phyloP scores from a whole-genome alignment of 2,329 filamentous ascomycete species.

The Xylariaceae sp. region DNA sequence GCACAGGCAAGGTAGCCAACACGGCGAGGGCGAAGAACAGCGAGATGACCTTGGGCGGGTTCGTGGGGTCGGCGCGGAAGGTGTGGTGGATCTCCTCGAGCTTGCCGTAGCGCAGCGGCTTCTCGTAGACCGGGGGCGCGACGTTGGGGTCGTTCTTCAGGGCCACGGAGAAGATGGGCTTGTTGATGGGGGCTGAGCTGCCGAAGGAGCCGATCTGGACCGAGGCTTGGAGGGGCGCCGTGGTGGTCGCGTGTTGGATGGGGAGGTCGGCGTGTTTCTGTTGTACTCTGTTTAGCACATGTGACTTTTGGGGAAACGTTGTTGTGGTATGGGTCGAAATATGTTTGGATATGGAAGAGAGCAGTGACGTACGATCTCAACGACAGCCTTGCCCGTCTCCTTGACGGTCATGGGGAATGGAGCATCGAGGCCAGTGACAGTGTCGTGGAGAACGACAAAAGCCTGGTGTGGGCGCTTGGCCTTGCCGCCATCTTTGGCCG shows the following conservation, averaged over 20 bases:
- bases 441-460: constrained; percentile 79
- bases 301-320: too few relatives aligned
- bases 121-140: constrained; percentile 59
- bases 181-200: constrained; percentile 63
- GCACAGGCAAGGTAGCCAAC: constrained; percentile 67
- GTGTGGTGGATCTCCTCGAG: constrained; percentile 84
- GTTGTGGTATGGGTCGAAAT: too few relatives aligned
- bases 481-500: constrained; percentile 73
- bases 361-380: constrained; percentile 69
- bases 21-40: constrained; percentile 74
- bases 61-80: constrained; percentile 77
- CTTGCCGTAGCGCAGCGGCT: constrained; percentile 79
- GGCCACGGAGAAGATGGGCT: constrained; percentile 69
- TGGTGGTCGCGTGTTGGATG: constrained; percentile 69
- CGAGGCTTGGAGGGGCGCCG: constrained; percentile 70
- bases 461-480: constrained; percentile 89
- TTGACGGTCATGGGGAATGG: constrained; percentile 83
- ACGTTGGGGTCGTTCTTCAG: constrained; percentile 62
- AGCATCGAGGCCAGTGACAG: constrained; percentile 73
- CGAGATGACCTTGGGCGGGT: constrained; percentile 76
- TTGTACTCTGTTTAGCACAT: too few relatives aligned
- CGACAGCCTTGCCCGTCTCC: constrained; percentile 79
- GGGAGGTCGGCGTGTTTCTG: constrained; percentile 90
- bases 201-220: constrained; percentile 87
- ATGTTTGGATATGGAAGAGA: constrained; percentile 11